Percentiles rank a stretch among this genome's conserved stretches.
Conservation (phyloP, 1,139 yeast genomes). For the Hemisphaericaspora xylofermentans region DNA sequence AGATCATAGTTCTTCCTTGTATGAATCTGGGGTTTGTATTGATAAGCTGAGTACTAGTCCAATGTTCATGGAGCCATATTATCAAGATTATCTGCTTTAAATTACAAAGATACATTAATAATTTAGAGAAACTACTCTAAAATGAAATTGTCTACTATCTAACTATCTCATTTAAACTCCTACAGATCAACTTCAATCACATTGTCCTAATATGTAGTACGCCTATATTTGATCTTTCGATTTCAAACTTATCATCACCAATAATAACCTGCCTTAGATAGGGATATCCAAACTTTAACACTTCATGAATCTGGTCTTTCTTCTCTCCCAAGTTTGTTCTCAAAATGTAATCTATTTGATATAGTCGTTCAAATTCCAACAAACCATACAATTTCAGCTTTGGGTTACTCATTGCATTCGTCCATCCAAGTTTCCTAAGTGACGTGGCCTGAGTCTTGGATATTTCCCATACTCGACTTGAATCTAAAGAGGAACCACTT, state of each 20-base stretch:
- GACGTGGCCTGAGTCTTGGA: neutral
- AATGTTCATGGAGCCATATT: too few relatives aligned
- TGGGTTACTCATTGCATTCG: neutral
- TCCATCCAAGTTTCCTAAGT: neutral
- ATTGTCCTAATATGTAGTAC: neutral
- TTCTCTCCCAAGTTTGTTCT: slow-evolving; percentile 9
- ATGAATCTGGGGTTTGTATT: too few relatives aligned
- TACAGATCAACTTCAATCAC: neutral
- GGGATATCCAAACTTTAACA: neutral
- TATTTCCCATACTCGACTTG: neutral
- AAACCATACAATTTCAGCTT: slow-evolving; percentile 3
- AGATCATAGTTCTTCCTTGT: too few relatives aligned
- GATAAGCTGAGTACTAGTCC: too few relatives aligned
- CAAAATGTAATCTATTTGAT: slow-evolving; percentile 4
- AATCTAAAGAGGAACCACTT: neutral
- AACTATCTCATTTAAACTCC: too few relatives aligned
- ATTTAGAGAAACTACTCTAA: too few relatives aligned
- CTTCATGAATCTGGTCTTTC: neutral
- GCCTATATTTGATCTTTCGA: neutral
- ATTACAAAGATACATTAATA: too few relatives aligned
- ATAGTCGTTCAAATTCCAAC: slow-evolving; percentile 3
- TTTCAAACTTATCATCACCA: slow-evolving; percentile 2
- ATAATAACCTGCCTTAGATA: slow-evolving; percentile 1
- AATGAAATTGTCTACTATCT: too few relatives aligned
- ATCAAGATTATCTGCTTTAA: too few relatives aligned